phyloP scores from a whole-genome alignment of 768 basidiomycete genomes.

The Kondoa subrosea region DNA sequence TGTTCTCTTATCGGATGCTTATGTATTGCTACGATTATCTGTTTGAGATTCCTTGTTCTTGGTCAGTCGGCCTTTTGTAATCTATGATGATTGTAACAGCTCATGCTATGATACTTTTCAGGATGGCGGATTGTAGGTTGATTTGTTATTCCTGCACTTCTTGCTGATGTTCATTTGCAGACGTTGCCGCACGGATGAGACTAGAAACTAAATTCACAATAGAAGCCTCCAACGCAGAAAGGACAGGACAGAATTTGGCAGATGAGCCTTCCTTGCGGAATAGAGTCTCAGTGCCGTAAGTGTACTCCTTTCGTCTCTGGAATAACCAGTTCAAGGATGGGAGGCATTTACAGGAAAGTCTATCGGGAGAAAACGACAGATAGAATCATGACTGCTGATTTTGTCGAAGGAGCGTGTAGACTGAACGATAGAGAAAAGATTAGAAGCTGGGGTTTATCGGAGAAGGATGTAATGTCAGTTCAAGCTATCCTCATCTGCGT shows the following conservation, averaged over 20 bases:
- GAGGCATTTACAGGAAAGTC: constrained; percentile 35
- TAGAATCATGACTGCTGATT: constrained; percentile 61
- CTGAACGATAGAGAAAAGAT: constrained; percentile 34
- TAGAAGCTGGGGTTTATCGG: constrained; percentile 38
- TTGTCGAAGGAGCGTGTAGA: constrained; percentile 25
- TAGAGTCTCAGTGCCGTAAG: constrained; percentile 55
- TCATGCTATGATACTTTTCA: too few species aligned
- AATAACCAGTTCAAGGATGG: background rate
- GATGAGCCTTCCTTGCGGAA: constrained; percentile 52
- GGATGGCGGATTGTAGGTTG: constrained; percentile 38
- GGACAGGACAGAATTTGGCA: constrained; percentile 51
- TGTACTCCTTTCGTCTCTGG: constrained; percentile 15
- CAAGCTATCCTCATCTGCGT: constrained; percentile 27
- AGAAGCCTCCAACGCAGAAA: constrained; percentile 60
- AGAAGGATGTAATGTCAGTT: constrained; percentile 71
- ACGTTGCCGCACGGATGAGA: constrained; percentile 57
- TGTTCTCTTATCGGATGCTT: constrained; percentile 39
- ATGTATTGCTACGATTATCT: constrained; percentile 38
- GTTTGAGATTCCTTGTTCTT: constrained; percentile 73
- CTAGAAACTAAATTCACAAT: constrained; percentile 64
- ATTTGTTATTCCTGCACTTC: constrained; percentile 9
- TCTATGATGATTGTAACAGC: too few species aligned
- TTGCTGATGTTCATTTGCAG: constrained; percentile 23
- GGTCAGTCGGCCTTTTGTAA: too few species aligned
- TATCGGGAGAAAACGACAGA: constrained; percentile 55